Conservation (phyloP, 1,284 basidiomycete species). For the Leucoagaricus sp. region DNA sequence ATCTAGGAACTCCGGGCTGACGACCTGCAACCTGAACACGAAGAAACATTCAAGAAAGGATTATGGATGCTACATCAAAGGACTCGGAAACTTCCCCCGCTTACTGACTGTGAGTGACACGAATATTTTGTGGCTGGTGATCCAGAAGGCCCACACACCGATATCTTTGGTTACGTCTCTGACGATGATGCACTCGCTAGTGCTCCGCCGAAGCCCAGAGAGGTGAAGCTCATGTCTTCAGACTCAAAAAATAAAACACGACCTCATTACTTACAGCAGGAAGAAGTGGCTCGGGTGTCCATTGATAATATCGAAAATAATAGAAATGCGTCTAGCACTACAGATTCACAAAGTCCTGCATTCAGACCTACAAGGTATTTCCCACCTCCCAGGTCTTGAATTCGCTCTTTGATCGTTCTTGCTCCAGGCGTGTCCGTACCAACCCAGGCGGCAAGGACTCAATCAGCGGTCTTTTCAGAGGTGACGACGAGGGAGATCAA, state of each 20-base stretch:
- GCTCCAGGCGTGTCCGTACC: constrained; percentile 51
- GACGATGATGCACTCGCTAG: constrained; percentile 47
- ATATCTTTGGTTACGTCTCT: constrained; percentile 44
- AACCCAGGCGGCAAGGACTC: constrained; percentile 51
- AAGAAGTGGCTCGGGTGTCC: neutral
- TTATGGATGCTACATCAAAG: constrained; percentile 37
- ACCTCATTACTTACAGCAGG: neutral
- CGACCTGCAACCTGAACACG: constrained; percentile 30
- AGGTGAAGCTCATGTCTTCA: neutral
- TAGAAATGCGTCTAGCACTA: neutral
- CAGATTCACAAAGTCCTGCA: constrained; percentile 27
- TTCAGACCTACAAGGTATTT: constrained; percentile 50
- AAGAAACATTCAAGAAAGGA: constrained; percentile 36
- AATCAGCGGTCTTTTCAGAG: constrained; percentile 48
- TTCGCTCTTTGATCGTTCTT: neutral
- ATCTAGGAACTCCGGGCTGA: constrained; percentile 37
- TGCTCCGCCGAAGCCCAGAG: constrained; percentile 39
- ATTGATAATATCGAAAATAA: neutral
- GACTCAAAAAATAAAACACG: neutral
- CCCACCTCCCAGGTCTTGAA: too few relatives aligned
- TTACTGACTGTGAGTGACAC: constrained; percentile 37
- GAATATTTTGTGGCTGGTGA: neutral
- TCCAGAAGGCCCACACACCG: constrained; percentile 41
- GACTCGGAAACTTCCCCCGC: constrained; percentile 38
- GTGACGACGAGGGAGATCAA: constrained; percentile 34